A percentile compares a stretch with the other conserved stretches of the same genome.
These are phyloP conservation scores for Agrocybe praecox DNA, from an alignment of 768 basidiomycete genomes.

Conservation along the genomic window DNA sequence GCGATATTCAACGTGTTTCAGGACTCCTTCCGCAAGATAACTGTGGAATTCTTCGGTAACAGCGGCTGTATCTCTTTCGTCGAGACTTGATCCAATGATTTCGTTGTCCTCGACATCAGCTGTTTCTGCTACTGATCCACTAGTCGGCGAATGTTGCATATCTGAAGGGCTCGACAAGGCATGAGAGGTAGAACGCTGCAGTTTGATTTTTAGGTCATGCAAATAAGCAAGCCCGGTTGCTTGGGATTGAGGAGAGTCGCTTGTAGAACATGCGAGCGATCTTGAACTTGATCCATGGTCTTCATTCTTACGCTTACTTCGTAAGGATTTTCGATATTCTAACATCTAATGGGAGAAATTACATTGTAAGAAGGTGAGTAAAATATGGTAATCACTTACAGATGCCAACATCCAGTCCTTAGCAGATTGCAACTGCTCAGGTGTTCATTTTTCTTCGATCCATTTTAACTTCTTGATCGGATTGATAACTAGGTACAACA, in stretches of 20 bases:
- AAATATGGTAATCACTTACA: not conserved
- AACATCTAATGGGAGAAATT: not conserved
- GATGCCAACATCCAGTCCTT: slow-evolving; percentile 2
- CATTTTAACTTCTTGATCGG: slow-evolving; percentile 1
- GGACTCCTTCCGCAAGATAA: not conserved
- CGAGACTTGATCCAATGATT: not conserved
- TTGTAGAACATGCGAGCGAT: not conserved
- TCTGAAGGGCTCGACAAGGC: not conserved
- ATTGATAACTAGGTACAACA: not conserved
- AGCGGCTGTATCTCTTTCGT: not conserved
- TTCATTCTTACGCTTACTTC: not conserved
- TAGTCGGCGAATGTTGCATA: not conserved
- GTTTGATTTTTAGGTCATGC: not conserved
- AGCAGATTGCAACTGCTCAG: not conserved
- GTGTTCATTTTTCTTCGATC: slow-evolving; percentile 6
- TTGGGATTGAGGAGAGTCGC: not conserved
- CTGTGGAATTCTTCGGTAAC: not conserved
- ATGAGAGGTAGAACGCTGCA: slow-evolving; percentile 3
- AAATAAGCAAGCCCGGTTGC: not conserved
- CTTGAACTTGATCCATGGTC: not conserved
- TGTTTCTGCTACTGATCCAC: not conserved
- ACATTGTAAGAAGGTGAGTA: not conserved
- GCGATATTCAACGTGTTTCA: not conserved
- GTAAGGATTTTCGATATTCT: not conserved
- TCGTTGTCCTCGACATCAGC: not conserved